Base-by-base conservation (phyloP, 345 rosid genomes). In the Arabidopsis arenosa region DNA sequence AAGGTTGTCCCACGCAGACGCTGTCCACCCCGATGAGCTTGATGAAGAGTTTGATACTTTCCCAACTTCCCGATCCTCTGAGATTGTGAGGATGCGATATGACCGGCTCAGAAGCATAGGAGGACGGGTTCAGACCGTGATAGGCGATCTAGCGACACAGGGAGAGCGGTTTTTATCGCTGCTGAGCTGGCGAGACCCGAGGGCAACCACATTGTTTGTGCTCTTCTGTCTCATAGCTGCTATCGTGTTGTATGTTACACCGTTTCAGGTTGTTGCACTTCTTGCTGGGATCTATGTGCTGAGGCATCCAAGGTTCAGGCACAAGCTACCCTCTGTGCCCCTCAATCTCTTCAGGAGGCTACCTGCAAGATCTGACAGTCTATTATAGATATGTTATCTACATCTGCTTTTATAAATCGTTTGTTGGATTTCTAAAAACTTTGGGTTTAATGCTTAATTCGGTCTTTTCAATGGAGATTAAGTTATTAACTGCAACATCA, bases 151-250 rank as follows among this genome's bases (percentile, higher is more conserved):
- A 37, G 99, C 97, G 0, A 88, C 93, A 14, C 99, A 95, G 71
- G 99, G 97, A 74, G 99, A 95, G 76, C 84, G 99, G 77, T 83
- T 95, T 30, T 88, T 85, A 64, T 86, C 93, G 21, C 74, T 95
- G 36, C 89, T 95, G 40, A 92, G 98, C 89, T 95, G 98, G 99
- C 72, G 98, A 68, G 99, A 95, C 86, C 97, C 96, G 1, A 86
- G 97, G 81, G 99, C 99, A 17, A 89, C 97, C 54, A 83, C 97
- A n/a, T 79, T 95, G 48, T 92, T 89, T 68, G 87, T 92, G 63
- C 80, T 82, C 28, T 95, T 95, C 83, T 95, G 98, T 79, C 81
- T 95, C 80, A 44, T 92, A 21, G 86, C 96, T 41, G 98, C 98
- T 9, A 30, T 93, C 14, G 93, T 90, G 68, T 85, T 90, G 55